A percentile compares a stretch with the other conserved stretches of the same genome.
Evolutionary conservation across 257 asterid species (phyloP).

Genomic region (Asclepias syriaca): DNA sequence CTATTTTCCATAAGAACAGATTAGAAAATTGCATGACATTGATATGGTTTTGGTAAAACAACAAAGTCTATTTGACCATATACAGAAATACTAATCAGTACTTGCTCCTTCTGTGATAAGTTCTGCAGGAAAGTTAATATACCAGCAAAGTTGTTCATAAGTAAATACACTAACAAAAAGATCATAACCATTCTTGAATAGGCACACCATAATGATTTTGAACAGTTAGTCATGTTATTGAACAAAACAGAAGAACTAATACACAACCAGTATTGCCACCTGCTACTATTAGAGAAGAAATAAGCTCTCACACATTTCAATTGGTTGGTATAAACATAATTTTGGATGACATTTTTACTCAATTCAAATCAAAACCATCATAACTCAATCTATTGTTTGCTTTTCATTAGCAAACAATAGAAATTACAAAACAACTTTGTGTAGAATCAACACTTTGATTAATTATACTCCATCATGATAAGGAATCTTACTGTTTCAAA

Average conservation of each 20-base stretch:
- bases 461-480: background rate
- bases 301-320: background rate
- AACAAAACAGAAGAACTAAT: no score
- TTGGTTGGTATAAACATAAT: background rate
- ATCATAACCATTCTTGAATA: background rate
- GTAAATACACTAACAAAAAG: background rate
- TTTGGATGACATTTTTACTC: background rate
- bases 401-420: background rate
- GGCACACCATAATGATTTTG: background rate
- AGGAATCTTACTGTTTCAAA: background rate
- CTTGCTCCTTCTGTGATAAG: no score
- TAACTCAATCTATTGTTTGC: no score
- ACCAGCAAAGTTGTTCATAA: background rate
- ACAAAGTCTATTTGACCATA: no score
- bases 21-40: no score
- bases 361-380: background rate
- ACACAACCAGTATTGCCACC: no score
- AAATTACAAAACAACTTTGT: background rate
- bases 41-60: no score
- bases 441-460: background rate
- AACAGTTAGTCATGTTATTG: background rate
- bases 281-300: background rate
- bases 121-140: no score
- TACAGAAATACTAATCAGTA: no score
- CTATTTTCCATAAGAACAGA: no score